A percentile compares a stretch with the other conserved stretches of the same genome.
phyloP scores from a whole-genome alignment of 148 eudicot genomes.

The Rhododendron mucronatum region DNA sequence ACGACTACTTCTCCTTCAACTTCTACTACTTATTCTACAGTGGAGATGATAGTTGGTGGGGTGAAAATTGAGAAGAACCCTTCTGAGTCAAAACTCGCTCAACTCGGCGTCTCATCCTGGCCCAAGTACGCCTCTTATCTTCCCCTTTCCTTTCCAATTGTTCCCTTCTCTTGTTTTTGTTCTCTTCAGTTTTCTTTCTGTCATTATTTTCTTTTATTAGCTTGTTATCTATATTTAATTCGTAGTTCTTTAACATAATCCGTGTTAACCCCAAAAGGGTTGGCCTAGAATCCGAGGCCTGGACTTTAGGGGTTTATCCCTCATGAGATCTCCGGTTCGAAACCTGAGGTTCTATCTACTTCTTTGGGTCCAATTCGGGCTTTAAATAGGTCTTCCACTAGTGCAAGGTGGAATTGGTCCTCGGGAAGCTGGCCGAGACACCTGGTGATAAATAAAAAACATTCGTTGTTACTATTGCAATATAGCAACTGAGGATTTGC shows the following conservation, averaged over 20 bases:
- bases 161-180: neutral
- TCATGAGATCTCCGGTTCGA: neutral
- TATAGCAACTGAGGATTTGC: neutral
- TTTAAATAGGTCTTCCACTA: neutral
- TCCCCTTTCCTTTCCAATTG: neutral
- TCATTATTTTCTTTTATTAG: neutral
- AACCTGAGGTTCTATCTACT: neutral
- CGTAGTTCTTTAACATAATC: neutral
- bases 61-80: neutral
- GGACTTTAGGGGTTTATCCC: neutral
- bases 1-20: neutral
- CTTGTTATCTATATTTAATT: neutral
- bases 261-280: neutral
- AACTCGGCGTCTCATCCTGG: conserved; percentile 4
- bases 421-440: too few species aligned
- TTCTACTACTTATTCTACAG: neutral
- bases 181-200: neutral
- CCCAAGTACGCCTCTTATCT: neutral
- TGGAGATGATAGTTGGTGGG: neutral
- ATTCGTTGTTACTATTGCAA: neutral
- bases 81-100: neutral
- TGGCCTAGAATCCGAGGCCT: neutral
- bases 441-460: too few species aligned
- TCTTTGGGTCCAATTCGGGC: neutral
- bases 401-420: neutral